Conservation (phyloP, 2,329 filamentous ascomycete species). For the Ilyonectria destructans region DNA sequence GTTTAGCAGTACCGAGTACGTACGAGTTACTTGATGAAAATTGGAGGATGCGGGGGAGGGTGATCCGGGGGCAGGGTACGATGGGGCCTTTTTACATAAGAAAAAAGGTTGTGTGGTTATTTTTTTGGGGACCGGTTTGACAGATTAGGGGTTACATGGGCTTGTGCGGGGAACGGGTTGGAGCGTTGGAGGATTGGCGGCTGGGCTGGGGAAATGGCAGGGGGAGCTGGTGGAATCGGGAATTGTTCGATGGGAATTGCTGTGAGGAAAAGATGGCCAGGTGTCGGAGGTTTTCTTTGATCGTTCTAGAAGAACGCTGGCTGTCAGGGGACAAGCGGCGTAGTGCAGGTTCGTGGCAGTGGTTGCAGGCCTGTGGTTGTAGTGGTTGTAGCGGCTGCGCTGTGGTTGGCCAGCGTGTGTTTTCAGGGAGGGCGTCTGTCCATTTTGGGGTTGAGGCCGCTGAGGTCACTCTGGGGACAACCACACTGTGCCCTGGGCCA, state of each 20-base stretch:
- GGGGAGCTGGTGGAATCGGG: neutral
- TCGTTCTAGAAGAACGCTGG: neutral
- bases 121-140: conserved; percentile 2
- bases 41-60: conserved; percentile 37
- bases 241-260: neutral
- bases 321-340: neutral
- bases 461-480: conserved; percentile 13
- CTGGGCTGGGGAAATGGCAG: neutral
- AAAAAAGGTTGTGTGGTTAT: neutral
- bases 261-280: neutral
- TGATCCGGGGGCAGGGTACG: conserved; percentile 18
- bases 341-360: neutral
- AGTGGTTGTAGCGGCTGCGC: conserved; percentile 6
- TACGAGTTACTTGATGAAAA: conserved; percentile 48
- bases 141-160: conserved; percentile 2
- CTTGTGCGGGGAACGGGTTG: conserved; percentile 5
- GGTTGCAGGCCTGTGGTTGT: neutral
- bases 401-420: conserved; percentile 20
- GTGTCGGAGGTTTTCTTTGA: neutral
- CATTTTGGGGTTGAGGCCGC: conserved; percentile 5
- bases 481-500: conserved; percentile 12
- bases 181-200: neutral
- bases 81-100: conserved; percentile 25
- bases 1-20: conserved; percentile 41
- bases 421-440: neutral